A percentile compares a stretch with the other conserved stretches of the same genome.
phyloP scores from a whole-genome alignment of 2,329 filamentous ascomycete genomes.

The Polytolypa hystricis region DNA sequence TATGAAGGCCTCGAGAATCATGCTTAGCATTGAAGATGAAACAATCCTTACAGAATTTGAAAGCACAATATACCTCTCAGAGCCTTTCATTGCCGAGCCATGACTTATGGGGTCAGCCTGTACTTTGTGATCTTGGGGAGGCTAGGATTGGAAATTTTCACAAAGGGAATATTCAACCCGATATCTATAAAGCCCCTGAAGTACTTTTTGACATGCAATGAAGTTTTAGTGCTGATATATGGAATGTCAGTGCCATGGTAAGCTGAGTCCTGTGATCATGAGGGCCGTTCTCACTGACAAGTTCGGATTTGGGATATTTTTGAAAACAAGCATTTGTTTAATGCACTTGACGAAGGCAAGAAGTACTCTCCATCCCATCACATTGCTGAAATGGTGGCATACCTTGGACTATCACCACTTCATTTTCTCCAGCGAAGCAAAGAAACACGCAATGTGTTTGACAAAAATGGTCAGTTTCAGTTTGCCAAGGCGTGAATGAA shows the following conservation, averaged over 20 bases:
- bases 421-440: slow-evolving; percentile 5
- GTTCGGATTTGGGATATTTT: slow-evolving; percentile 14
- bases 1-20: slow-evolving; percentile 6
- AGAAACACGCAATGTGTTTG: slow-evolving; percentile 1
- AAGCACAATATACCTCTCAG: slow-evolving; percentile 11
- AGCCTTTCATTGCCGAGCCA: slow-evolving; percentile 4
- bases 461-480: slow-evolving; percentile 1
- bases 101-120: slow-evolving; percentile 7
- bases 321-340: slow-evolving; percentile 11
- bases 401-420: slow-evolving; percentile 8
- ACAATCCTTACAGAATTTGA: slow-evolving; percentile 9
- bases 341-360: slow-evolving; percentile 9
- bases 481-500: neutral
- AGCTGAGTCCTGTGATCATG: slow-evolving; percentile 2
- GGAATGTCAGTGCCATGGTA: slow-evolving; percentile 15
- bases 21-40: slow-evolving; percentile 10
- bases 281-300: neutral
- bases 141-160: slow-evolving; percentile 7
- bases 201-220: slow-evolving; percentile 12
- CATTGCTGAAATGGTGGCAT: slow-evolving; percentile 10
- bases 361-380: slow-evolving; percentile 8
- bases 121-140: slow-evolving; percentile 13
- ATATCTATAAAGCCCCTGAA: slow-evolving; percentile 15
- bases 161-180: slow-evolving; percentile 12
- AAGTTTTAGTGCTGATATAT: slow-evolving; percentile 16